Conservation (phyloP, 805 yeast species). For the Suhomyces sp. region DNA sequence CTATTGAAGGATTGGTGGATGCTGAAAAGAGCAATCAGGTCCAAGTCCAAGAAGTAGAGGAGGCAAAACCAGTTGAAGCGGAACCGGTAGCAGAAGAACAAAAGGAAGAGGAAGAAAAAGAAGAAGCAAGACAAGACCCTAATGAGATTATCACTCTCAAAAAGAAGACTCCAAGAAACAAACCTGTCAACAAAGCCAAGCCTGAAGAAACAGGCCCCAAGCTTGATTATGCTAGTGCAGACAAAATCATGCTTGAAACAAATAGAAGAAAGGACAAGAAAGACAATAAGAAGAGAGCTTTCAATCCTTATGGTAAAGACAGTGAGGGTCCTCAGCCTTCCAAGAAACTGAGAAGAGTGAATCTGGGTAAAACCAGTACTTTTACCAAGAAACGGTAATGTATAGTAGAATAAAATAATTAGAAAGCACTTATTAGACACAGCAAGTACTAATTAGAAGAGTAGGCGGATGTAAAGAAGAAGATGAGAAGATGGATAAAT, state of each 20-base stretch:
- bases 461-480: too few species aligned
- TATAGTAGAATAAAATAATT: background rate
- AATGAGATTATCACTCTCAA: conserved; percentile 42
- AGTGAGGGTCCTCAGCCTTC: conserved; percentile 54
- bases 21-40: conserved; percentile 5
- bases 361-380: conserved; percentile 37
- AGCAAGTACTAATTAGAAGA: background rate
- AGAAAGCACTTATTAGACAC: background rate
- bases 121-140: conserved; percentile 12
- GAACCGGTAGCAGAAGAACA: conserved; percentile 4
- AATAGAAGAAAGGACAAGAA: conserved; percentile 13
- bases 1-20: conserved; percentile 12
- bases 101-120: background rate
- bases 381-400: conserved; percentile 17
- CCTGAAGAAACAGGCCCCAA: conserved; percentile 16
- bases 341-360: conserved; percentile 40
- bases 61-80: conserved; percentile 6
- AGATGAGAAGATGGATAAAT: background rate
- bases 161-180: conserved; percentile 5
- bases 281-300: conserved; percentile 37
- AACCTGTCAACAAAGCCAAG: conserved; percentile 6
- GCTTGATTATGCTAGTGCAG: conserved; percentile 45
- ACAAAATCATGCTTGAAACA: conserved; percentile 36
- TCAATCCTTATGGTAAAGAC: conserved; percentile 57
- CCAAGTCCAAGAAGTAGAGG: conserved; percentile 8